A percentile compares a stretch with the other conserved stretches of the same genome.
Conservation (phyloP, 139 green algal species). For the Eudorina sp. region DNA sequence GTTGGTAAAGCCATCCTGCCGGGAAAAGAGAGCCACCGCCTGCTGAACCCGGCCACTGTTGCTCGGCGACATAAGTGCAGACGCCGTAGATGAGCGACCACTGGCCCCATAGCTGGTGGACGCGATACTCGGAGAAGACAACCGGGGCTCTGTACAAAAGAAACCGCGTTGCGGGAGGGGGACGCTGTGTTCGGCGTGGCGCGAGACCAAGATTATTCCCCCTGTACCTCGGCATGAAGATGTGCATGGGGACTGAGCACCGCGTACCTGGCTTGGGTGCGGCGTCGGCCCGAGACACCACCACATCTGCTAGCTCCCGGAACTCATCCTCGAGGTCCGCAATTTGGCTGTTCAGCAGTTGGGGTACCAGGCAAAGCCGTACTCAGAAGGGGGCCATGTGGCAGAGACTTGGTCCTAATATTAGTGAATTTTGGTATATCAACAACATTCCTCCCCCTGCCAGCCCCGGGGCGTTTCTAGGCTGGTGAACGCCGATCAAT, state of each 20-base stretch:
- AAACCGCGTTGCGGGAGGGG: too few species aligned
- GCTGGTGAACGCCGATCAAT: too few species aligned
- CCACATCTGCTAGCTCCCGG: constrained; percentile 30
- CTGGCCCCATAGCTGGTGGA: neutral
- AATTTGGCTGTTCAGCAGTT: constrained; percentile 34
- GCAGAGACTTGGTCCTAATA: too few species aligned
- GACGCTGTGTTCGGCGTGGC: too few species aligned
- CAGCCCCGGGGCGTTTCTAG: too few species aligned
- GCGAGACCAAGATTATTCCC: too few species aligned
- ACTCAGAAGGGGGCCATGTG: too few species aligned
- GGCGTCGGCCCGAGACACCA: constrained; percentile 8
- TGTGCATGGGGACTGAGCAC: neutral
- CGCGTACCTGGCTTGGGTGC: constrained; percentile 1
- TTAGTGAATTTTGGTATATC: too few species aligned
- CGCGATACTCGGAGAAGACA: neutral
- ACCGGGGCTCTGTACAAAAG: neutral
- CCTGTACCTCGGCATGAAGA: too few species aligned
- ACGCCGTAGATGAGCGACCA: neutral
- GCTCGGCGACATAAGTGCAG: neutral
- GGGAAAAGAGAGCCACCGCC: constrained; percentile 1
- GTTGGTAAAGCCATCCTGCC: constrained; percentile 9
- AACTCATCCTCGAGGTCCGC: constrained; percentile 36
- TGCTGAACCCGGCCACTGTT: constrained; percentile 22
- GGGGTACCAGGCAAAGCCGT: too few species aligned
- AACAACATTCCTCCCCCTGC: too few species aligned